Percentiles rank a stretch among this genome's conserved stretches.
These are phyloP conservation scores for Colletotrichum tanaceti DNA, from an alignment of 2,329 filamentous ascomycete genomes.

Conservation along the genomic window DNA sequence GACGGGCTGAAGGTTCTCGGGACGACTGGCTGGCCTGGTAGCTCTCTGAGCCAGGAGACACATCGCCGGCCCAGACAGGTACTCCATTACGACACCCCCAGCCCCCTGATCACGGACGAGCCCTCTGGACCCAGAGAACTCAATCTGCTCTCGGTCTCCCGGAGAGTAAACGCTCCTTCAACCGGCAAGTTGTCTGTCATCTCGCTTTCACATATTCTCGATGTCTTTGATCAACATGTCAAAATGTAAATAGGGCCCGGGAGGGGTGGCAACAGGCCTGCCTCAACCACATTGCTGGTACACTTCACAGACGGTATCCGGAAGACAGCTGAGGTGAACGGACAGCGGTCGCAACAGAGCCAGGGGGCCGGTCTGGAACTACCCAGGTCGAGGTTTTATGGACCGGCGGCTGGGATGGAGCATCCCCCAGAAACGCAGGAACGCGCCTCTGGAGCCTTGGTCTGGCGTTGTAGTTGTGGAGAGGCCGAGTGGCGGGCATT, in stretches of 20 bases:
- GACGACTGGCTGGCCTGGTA: too few species aligned
- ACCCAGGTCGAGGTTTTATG: conserved; percentile 1
- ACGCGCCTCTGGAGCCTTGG: conserved; percentile 6
- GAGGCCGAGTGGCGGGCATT: background rate
- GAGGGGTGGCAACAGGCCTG: background rate
- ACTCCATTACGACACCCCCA: too few species aligned
- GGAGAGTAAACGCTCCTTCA: too few species aligned
- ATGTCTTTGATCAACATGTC: background rate
- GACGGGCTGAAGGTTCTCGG: too few species aligned
- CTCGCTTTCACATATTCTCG: conserved; percentile 21
- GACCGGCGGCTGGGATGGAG: conserved; percentile 2
- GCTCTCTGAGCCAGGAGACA: too few species aligned
- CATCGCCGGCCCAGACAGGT: too few species aligned
- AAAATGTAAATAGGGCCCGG: conserved; percentile 8
- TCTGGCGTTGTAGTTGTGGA: conserved; percentile 18
- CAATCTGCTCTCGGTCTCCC: background rate
- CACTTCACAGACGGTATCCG: conserved; percentile 1
- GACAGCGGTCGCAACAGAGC: conserved; percentile 11
- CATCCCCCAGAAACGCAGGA: conserved; percentile 21
- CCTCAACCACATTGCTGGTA: conserved; percentile 16
- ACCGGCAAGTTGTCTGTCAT: conserved; percentile 5
- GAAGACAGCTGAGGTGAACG: conserved; percentile 27
- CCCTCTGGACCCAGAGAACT: background rate
- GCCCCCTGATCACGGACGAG: background rate
- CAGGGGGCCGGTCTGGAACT: background rate